Evolutionary conservation across 192 early-diverging fungal species (phyloP), one percentile per base, ranked within the genome.

Genomic region (Rhizoclosmatium sp.): DNA sequence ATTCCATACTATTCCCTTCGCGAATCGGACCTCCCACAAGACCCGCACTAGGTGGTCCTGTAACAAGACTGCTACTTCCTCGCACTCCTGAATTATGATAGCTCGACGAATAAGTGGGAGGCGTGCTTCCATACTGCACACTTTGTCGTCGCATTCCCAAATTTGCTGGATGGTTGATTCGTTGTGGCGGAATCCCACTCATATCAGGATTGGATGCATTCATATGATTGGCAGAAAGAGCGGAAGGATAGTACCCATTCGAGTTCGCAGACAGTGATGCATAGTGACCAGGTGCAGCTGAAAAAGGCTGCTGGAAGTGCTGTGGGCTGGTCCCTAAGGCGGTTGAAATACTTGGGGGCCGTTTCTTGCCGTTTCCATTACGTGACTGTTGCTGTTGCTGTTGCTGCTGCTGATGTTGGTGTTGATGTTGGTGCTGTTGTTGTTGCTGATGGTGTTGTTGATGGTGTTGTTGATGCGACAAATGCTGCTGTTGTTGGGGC

Each of bases 171-270:
- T 75, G 72, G 40, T 47, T 75, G 19, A 75, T 41, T 62, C 72
- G 56, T 39, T 75, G 72, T 48, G 72, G 72, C 5, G 41, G 72
- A n/a, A 75, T 75, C 47, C 66, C 66, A 68, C 7, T 68, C 45
- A 68, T 44, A 21, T 68, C 47, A 10, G 66, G n/a, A 21, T 62
- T 68, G 39, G 12, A 10, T 9, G 42, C 45, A 21, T 41, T 68
- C 19, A 68, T 12, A 21, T 48, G 31, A 19, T 44, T 44, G 44
- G 66, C 66, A 10, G 66, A 47, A 68, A 47, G 66, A 19, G 60
- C 51, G 51, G 51, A 54, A 54, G 51, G 60, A 19, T 19, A 40
- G 23, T 62, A 62, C 21, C 60, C 60, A 62, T 9, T 21, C 23
- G 39, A 19, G 23, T 31, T 19, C 23, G 60, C 60, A 7, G 60